Percentiles rank a stretch among this genome's conserved stretches.
Evolutionary conservation across 345 rosid genomes (phyloP).

Genomic region (Isatis tinctoria): DNA sequence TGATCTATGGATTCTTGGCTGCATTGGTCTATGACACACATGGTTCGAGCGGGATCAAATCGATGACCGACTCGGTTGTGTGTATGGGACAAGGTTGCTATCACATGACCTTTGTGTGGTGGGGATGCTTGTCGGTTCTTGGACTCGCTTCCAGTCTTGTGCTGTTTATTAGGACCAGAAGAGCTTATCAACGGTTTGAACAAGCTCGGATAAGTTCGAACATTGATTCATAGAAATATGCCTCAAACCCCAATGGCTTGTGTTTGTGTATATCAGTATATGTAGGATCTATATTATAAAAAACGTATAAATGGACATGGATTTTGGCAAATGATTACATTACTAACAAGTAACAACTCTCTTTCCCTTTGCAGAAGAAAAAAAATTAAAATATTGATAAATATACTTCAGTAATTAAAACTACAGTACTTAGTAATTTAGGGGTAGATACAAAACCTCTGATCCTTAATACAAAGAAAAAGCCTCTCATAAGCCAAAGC

Average conservation of each 20-base stretch:
- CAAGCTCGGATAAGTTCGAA: constrained; percentile 40
- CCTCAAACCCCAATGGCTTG: not conserved
- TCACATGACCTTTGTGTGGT: constrained; percentile 73
- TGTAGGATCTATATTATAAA: constrained; percentile 2
- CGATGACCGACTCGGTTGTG: constrained; percentile 26
- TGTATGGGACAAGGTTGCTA: constrained; percentile 88
- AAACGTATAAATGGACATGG: not conserved
- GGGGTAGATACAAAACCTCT: constrained; percentile 58
- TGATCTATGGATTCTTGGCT: constrained; percentile 76
- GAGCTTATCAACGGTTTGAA: constrained; percentile 77
- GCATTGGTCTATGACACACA: constrained; percentile 74
- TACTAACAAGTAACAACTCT: constrained; percentile 1
- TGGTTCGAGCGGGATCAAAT: constrained; percentile 21
- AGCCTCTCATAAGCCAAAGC: constrained; percentile 85
- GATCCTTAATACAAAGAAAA: constrained; percentile 76
- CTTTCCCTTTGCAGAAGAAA: not conserved
- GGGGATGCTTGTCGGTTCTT: constrained; percentile 77
- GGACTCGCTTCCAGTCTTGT: constrained; percentile 68
- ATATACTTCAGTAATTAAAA: not conserved
- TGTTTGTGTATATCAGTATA: not conserved
- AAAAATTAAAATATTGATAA: not conserved
- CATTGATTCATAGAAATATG: constrained; percentile 12
- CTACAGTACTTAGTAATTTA: constrained; percentile 13
- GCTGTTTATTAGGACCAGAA: constrained; percentile 74
- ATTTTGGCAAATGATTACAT: not conserved